These are phyloP conservation scores for Mortierella sp. DNA, from an alignment of 371 early-diverging fungal species.

Conservation along the genomic window DNA sequence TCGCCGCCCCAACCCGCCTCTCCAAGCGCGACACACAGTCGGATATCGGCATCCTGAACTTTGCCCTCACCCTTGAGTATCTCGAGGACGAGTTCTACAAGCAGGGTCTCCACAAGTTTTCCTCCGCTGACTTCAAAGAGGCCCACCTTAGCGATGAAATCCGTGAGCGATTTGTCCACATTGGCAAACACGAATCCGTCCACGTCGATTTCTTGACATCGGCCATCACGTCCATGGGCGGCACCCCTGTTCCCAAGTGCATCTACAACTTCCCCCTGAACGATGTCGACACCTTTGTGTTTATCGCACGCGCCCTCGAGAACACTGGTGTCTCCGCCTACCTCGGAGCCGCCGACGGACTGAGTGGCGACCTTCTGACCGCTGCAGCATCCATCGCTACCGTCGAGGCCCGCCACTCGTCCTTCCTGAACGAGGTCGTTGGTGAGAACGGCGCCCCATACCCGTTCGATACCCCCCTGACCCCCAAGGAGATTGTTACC, in stretches of 20 bases:
- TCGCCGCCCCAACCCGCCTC: constrained; percentile 19
- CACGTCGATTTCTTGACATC: constrained; percentile 54
- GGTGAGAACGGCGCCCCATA: constrained; percentile 22
- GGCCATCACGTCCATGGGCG: constrained; percentile 44
- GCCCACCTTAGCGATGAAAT: constrained; percentile 42
- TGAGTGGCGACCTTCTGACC: constrained; percentile 19
- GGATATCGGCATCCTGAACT: constrained; percentile 19
- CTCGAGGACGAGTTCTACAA: constrained; percentile 46
- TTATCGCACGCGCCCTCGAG: constrained; percentile 60
- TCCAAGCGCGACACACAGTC: constrained; percentile 12
- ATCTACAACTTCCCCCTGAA: constrained; percentile 56
- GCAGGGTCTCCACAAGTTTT: constrained; percentile 55
- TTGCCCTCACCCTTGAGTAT: constrained; percentile 37
- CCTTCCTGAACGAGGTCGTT: constrained; percentile 29
- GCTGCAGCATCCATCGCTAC: constrained; percentile 28
- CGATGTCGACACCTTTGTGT: constrained; percentile 49
- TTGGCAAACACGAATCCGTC: constrained; percentile 56
- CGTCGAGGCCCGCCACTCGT: constrained; percentile 35
- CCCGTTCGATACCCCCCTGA: constrained; percentile 31
- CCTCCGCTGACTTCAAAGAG: constrained; percentile 27
- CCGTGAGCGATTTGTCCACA: constrained; percentile 41
- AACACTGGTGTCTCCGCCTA: constrained; percentile 64
- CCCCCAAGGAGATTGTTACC: constrained; percentile 11
- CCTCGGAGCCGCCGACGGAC: constrained; percentile 51
- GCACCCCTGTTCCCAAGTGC: constrained; percentile 56